Conservation (phyloP, 2,329 filamentous ascomycete genomes). For the Cordyceps fumosorosea region DNA sequence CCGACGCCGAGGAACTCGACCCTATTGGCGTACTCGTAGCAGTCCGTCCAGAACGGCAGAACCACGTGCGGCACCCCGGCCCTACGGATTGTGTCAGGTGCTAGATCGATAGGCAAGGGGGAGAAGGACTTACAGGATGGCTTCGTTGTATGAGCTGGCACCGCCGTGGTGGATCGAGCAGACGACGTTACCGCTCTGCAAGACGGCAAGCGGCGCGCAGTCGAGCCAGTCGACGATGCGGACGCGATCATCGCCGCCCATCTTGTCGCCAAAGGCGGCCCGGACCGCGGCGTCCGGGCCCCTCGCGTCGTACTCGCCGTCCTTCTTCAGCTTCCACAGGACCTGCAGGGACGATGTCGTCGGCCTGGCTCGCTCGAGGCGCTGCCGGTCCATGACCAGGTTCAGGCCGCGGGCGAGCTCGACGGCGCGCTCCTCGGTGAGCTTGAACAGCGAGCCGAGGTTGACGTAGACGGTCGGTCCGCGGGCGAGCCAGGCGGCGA, state of each 20-base stretch:
- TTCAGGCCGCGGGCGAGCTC: conserved; percentile 33
- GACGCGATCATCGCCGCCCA: conserved; percentile 25
- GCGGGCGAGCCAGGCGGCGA: conserved; percentile 35
- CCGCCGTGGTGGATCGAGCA: conserved; percentile 41
- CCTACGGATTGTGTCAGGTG: conserved; percentile 19
- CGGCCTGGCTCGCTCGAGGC: conserved; percentile 6
- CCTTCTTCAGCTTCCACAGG: conserved; percentile 29
- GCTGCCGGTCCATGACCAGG: conserved; percentile 25
- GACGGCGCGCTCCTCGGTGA: conserved; percentile 27
- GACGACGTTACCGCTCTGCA: conserved; percentile 31
- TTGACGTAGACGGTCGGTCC: conserved; percentile 42
- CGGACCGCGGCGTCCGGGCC: conserved; percentile 14
- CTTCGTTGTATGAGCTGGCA: conserved; percentile 37
- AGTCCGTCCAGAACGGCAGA: conserved; percentile 39
- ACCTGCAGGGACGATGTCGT: conserved; percentile 19
- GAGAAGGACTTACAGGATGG: conserved; percentile 24
- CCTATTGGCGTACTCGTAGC: conserved; percentile 39
- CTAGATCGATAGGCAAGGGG: background rate
- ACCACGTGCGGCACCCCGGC: conserved; percentile 39
- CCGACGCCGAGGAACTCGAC: conserved; percentile 39
- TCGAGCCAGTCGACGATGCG: conserved; percentile 35
- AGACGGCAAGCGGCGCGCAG: conserved; percentile 29
- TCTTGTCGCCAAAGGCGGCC: conserved; percentile 20
- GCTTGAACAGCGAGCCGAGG: conserved; percentile 34
- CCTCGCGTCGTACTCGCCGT: conserved; percentile 12